Evolutionary conservation across 2,329 filamentous ascomycete species (phyloP).

Genomic region (Penicillium vulpinum): DNA sequence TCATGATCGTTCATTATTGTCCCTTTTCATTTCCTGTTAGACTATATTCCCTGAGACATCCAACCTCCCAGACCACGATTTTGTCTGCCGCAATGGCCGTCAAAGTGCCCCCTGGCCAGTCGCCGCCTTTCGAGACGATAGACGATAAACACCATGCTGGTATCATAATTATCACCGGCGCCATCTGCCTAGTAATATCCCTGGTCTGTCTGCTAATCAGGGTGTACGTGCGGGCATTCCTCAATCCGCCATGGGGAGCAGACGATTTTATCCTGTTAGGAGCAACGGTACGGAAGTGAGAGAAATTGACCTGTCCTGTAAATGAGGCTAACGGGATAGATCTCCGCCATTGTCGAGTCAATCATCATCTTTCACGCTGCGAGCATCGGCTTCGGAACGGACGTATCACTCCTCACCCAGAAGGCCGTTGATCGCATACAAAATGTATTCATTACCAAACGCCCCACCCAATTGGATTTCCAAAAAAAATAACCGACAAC

Average conservation of each 20-base stretch:
- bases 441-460: neutral
- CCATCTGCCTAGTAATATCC: neutral
- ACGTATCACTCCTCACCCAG: neutral
- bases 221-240: neutral
- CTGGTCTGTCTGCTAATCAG: neutral
- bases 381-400: neutral
- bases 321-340: neutral
- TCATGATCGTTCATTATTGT: neutral
- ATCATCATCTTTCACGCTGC: neutral
- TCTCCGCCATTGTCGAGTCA: neutral
- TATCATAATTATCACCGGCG: constrained; percentile 26
- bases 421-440: neutral
- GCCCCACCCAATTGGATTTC: neutral
- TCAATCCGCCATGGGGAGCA: constrained; percentile 1
- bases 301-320: neutral
- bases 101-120: constrained; percentile 17
- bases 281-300: neutral
- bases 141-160: constrained; percentile 33
- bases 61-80: neutral
- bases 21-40: neutral
- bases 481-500: neutral
- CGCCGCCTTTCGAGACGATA: constrained; percentile 26
- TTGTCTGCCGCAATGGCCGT: constrained; percentile 7
- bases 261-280: neutral
- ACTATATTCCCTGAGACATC: neutral